Conservation (phyloP, 176 grass and related monocot genomes). For the Eragrostis nindensis region DNA sequence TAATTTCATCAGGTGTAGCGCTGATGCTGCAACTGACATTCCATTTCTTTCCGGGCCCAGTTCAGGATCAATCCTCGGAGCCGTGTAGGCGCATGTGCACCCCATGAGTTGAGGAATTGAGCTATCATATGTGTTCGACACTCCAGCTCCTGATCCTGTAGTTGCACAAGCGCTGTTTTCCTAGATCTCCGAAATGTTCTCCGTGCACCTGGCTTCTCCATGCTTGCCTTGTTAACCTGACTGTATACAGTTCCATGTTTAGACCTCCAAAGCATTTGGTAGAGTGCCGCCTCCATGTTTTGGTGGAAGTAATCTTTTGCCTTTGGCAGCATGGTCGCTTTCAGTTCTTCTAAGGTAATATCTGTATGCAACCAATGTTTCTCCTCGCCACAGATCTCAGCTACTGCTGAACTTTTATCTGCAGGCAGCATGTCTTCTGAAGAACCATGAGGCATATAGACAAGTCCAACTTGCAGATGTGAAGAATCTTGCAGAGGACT, state of each 20-base stretch:
- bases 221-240: not conserved
- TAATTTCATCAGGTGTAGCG: too few relatives aligned
- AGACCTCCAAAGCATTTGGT: conserved; percentile 13
- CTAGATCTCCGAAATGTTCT: not conserved
- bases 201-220: not conserved
- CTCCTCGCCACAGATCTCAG: not conserved
- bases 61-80: not conserved
- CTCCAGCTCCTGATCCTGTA: not conserved
- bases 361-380: not conserved
- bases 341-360: not conserved
- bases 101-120: not conserved
- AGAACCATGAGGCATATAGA: conserved; percentile 1
- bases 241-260: not conserved
- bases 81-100: not conserved
- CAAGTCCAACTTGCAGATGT: not conserved
- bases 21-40: not conserved
- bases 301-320: not conserved
- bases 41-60: not conserved
- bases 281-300: not conserved
- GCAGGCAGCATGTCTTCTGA: not conserved
- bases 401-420: not conserved
- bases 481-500: not conserved
- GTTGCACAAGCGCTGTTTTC: not conserved
- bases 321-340: not conserved
- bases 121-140: not conserved